A percentile compares a stretch with the other conserved stretches of the same genome.
Evolutionary conservation across 345 rosid species (phyloP).

Genomic region (Eucalyptus globulus): DNA sequence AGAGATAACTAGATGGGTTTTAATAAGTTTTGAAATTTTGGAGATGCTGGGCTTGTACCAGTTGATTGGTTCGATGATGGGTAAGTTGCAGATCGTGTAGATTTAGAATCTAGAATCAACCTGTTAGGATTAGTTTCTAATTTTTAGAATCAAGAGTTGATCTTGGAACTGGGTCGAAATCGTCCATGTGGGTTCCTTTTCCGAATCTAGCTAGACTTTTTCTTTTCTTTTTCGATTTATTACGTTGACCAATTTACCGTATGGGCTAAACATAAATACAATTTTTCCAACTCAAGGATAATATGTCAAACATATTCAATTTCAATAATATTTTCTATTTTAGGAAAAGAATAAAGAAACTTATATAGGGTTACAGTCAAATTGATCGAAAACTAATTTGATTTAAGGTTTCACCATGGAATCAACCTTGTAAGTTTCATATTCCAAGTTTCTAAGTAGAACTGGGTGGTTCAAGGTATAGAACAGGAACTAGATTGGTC

Average conservation of each 20-base stretch:
- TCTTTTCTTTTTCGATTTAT: neutral
- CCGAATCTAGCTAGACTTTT: neutral
- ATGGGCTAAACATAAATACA: neutral
- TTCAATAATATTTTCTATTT: neutral
- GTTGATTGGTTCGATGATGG: neutral
- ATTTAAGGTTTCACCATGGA: neutral
- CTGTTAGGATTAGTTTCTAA: rapidly evolving
- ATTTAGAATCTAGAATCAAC: neutral
- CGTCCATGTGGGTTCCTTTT: neutral
- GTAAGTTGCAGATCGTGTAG: neutral
- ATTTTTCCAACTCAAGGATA: neutral
- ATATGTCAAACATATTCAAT: neutral
- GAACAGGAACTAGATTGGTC: neutral
- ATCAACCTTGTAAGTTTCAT: neutral
- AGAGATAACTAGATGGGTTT: neutral
- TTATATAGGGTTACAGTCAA: neutral
- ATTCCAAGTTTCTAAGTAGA: neutral
- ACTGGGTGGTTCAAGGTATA: neutral
- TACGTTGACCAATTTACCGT: no score
- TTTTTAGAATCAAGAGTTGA: neutral
- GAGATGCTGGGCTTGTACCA: neutral
- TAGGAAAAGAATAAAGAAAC: neutral
- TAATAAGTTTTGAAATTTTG: neutral
- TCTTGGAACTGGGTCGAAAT: neutral
- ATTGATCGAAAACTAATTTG: neutral